Base-by-base conservation (phyloP, 1,284 basidiomycete genomes). In the Naganishia sp. region DNA sequence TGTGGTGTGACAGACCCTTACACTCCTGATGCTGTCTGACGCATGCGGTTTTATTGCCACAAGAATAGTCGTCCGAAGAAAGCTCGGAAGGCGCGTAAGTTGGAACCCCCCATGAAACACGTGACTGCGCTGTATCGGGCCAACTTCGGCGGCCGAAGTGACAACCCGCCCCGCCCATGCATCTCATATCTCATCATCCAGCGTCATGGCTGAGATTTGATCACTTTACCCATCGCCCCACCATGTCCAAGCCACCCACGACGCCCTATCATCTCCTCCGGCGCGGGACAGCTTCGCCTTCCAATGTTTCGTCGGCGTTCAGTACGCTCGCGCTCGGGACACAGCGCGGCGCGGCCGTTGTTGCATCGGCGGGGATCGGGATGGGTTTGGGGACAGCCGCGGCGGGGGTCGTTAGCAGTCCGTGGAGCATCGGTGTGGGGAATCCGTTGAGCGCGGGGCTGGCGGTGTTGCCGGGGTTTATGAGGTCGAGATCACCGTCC, bases 191-290 rank as follows among this genome's bases (percentile, higher is more conserved):
- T 28, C 1, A 5, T 28, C 28, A 2, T 28, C 3, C 28, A 10
- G 35, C 35, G 35, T 39, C 45, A n/a, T 46, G 15, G 21, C 18
- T 7, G 17, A 46, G 15, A 4, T 25, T 25, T 1, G 7, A 15
- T 39, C 28, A 4, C 51, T 18, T 32, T 31, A 1, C 25, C 25
- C 28, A 31, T 31, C 51, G 25, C 31, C 7, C 41, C 42, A 56
- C 21, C 41, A 56, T 56, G 54, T 56, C 54, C 17, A 56, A 56
- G n/a, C 54, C 41, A 18, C 54, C 41, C 13, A 28, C 54, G 31
- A 45, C 54, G 11, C 54, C 54, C 43, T 45, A 45, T 42, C 54
- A 56, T 39, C 54, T 56, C 54, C 54, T 56, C 11, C 54, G 54
- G 5, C 54, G 54, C 23, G 54, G 54, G 11, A 41, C 52, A 15